Conservation (phyloP, 495 filamentous ascomycete species). For the Lindgomyces ingoldianus region DNA sequence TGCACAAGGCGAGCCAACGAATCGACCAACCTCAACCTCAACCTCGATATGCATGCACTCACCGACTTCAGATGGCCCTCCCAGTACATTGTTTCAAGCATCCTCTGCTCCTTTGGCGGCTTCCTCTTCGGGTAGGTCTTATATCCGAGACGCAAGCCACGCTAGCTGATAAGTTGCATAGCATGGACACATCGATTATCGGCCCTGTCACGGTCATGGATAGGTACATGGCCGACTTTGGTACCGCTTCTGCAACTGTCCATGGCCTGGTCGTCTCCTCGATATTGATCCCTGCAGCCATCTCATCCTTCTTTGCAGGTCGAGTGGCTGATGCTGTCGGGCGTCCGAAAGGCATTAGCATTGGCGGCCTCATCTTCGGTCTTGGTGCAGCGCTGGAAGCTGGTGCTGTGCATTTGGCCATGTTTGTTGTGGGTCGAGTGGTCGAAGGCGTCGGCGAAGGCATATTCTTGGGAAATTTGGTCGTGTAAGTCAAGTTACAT, state of each 20-base stretch:
- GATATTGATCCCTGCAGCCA: conserved; percentile 60
- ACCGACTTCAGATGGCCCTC: not conserved
- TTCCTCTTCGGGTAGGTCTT: no score
- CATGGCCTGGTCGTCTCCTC: conserved; percentile 63
- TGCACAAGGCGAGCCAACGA: no score
- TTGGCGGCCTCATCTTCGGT: conserved; percentile 57
- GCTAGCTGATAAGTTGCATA: no score
- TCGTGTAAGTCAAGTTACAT: conserved; percentile 49
- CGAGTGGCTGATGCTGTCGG: conserved; percentile 60
- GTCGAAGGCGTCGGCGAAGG: conserved; percentile 64
- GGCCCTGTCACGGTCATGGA: conserved; percentile 63
- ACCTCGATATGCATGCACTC: no score
- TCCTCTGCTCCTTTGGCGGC: conserved; percentile 1
- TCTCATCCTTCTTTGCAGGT: conserved; percentile 62
- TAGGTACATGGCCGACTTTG: conserved; percentile 52
- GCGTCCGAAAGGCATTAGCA: conserved; percentile 53
- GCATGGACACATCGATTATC: conserved; percentile 59
- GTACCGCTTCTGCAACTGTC: conserved; percentile 54
- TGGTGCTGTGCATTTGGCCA: conserved; percentile 46
- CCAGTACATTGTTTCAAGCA: not conserved
- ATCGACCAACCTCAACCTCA: no score
- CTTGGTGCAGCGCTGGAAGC: conserved; percentile 58
- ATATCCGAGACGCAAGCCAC: no score
- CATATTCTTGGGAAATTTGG: conserved; percentile 57
- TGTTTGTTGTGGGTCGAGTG: conserved; percentile 58